Evolutionary conservation across 139 green algal genomes (phyloP), one percentile per base, ranked within the genome.

Genomic region (Mychonastes homosphaera): DNA sequence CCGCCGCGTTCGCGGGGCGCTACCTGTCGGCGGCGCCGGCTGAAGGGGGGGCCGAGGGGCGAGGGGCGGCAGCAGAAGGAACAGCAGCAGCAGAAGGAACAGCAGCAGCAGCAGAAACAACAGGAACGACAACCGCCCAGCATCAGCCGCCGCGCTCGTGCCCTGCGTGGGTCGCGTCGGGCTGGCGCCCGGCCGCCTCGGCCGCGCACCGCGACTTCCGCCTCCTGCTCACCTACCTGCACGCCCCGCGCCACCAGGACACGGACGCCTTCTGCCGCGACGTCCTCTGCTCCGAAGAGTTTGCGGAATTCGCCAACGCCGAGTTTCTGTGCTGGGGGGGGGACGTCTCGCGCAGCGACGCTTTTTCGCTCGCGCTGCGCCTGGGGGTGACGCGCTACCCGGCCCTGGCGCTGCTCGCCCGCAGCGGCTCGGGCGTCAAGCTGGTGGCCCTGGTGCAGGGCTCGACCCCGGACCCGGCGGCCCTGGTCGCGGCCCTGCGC

Each of bases 151-250:
- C n/a, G n/a, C n/a, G n/a, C n/a, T n/a, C n/a, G n/a, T n/a, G n/a
- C 33, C 73, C 73, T 0, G 35, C 47, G 3, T 80, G 56, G 50
- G 41, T 74, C n/a, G 67, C 66, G 39, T 27, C 36, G 6, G 54
- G 63, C 18, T 61, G 84, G 75, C 45, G 58, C 30, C 6, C 30
- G 34, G 58, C 67, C 3, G 58, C 74, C 1, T 47, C 38, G 4
- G 50, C 64, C 18, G 85, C 85, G 2, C 72, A 85, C 23, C 21
- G 28, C 4, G 64, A 91, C 51, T 82, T 71, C 64, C 81, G 77
- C 35, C 91, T 90, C 45, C 69, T 92, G 36, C 74, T 88, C 21
- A 82, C 83, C 9, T 93, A 90, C 73, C 73, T 93, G 18, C 85
- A 93, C 32, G 65, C 75, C 0, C 64, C 76, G 15, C 40, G 79